These are phyloP conservation scores for Pilatotrama ljubarskyi DNA, from an alignment of 768 basidiomycete genomes.

Conservation along the genomic window DNA sequence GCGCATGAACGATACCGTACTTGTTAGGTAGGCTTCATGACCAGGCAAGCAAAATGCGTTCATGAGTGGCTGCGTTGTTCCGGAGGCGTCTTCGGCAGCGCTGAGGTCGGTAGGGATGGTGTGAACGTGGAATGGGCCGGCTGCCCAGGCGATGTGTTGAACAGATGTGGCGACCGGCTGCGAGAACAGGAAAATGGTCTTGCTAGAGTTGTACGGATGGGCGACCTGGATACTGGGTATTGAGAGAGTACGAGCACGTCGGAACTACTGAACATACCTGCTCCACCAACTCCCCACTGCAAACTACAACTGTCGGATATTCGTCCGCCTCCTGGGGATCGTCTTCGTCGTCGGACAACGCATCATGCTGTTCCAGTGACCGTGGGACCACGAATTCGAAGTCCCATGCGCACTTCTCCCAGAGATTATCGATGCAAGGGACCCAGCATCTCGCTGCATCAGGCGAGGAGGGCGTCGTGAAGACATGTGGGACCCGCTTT, in stretches of 20 bases:
- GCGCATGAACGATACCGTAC: constrained; percentile 76
- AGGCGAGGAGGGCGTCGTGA: constrained; percentile 82
- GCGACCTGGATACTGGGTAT: constrained; percentile 56
- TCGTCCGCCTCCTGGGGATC: constrained; percentile 45
- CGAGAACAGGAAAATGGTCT: constrained; percentile 91
- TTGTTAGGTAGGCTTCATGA: constrained; percentile 66
- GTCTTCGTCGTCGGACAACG: constrained; percentile 49
- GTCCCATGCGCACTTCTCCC: constrained; percentile 99
- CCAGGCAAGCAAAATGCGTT: constrained; percentile 94
- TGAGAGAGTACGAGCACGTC: background rate
- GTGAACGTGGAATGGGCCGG: constrained; percentile 87
- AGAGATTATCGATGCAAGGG: constrained; percentile 92
- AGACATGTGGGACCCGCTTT: constrained; percentile 91
- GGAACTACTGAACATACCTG: constrained; percentile 55
- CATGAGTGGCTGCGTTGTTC: constrained; percentile 71
- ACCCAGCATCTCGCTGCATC: constrained; percentile 98
- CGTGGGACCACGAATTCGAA: constrained; percentile 93
- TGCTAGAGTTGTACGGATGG: constrained; percentile 91
- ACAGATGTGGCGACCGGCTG: constrained; percentile 86
- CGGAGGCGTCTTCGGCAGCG: constrained; percentile 59
- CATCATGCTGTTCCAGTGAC: constrained; percentile 66
- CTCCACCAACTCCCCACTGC: constrained; percentile 93
- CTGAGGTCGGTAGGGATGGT: constrained; percentile 63
- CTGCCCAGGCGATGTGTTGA: constrained; percentile 96
- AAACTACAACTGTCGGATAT: constrained; percentile 82